Base-by-base conservation (phyloP, 306 rosid genomes). In the Vigna radiata region DNA sequence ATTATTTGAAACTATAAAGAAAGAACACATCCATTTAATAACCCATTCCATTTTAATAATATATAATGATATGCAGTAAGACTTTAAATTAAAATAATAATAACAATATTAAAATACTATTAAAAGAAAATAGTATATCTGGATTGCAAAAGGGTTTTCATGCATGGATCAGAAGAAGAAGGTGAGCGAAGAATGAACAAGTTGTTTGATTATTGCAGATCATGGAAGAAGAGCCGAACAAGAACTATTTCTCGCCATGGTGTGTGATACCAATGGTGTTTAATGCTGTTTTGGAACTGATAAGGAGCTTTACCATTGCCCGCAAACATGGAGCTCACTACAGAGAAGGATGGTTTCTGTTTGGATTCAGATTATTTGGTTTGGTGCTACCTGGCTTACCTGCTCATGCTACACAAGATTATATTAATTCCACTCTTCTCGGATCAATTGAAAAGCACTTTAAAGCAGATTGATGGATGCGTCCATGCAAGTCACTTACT, bases 361-460 rank as follows among this genome's bases (percentile, higher is more conserved):
- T 83, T 69, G 5, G 49, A 25, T 21, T 86, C 46, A 90, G 97
- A 77, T 0, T 93, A 31, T 1, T 77, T 8, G 97, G 97, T 41
- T 29, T 91, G 46, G 14, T 86, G 0, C 41, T 88, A 53, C 97
- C 93, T 4, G 97, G 96, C 1, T 3, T 89, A 25, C 46, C 88
- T 46, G 91, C 92, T 16, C 96, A 93, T 18, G 68, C 77, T 82
- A 87, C 93, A 8, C 95, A 88, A 25, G 97, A 93, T 73, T 91
- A 93, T 76, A 89, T 91, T 3, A 93, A 91, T 66, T 65, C 89
- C 31, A 90, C 94, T 39, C 81, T 90, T 11, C 50, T 90, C 36
- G 96, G 88, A 37, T 60, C 89, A 49, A 66, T 85, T 75, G 81
- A 82, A 25, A 65, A 19, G 0, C 72, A 82, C 69, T 77, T 82